Conservation (phyloP, 768 basidiomycete species). For the Leccinum longicurvipes region DNA sequence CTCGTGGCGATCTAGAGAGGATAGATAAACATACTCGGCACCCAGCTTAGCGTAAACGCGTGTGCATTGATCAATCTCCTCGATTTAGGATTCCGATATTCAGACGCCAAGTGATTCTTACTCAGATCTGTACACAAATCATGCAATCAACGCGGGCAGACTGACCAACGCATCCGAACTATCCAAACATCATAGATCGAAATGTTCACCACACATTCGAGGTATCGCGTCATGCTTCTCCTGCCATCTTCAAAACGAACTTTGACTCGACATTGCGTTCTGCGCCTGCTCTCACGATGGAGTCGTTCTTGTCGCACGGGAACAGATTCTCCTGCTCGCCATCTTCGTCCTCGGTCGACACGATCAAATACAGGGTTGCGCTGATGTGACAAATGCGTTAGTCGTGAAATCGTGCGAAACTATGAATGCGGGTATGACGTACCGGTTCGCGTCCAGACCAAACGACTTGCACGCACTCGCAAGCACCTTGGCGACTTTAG, state of each 20-base stretch:
- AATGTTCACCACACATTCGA: background rate
- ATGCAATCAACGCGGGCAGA: background rate
- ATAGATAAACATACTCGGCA: background rate
- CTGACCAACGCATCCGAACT: background rate
- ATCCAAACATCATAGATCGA: background rate
- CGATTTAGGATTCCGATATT: background rate
- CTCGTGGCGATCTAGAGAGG: background rate
- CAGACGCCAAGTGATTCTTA: background rate
- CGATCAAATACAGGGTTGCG: conserved; percentile 24
- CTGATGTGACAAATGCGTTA: conserved; percentile 5
- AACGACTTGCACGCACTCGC: conserved; percentile 30
- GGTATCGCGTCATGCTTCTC: conserved; percentile 17
- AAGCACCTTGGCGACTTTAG: conserved; percentile 30
- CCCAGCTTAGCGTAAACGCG: background rate
- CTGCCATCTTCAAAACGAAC: conserved; percentile 24
- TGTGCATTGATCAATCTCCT: background rate
- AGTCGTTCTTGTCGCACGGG: conserved; percentile 26
- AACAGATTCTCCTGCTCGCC: conserved; percentile 29
- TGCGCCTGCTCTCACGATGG: conserved; percentile 26
- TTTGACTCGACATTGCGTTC: conserved; percentile 20
- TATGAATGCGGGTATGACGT: background rate
- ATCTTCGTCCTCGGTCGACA: conserved; percentile 22
- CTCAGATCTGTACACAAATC: background rate
- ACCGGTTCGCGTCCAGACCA: conserved; percentile 20
- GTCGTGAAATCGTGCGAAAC: background rate